Evolutionary conservation across 768 basidiomycete species (phyloP).

Genomic region (Rhodotorula sphaerocarpa): DNA sequence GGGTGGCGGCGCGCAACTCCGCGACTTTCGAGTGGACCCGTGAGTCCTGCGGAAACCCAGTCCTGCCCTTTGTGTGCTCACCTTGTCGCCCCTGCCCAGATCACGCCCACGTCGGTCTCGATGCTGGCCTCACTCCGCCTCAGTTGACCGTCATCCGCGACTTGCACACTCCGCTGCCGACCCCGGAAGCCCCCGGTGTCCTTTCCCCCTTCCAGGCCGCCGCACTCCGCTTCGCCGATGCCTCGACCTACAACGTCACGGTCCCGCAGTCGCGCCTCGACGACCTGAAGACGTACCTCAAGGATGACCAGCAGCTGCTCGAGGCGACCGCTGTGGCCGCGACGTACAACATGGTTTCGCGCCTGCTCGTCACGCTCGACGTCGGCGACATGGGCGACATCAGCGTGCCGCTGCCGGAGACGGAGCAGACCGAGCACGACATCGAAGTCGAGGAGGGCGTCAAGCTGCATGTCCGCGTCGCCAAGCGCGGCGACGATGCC

Average conservation of each 20-base stretch:
- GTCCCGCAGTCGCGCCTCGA: slow-evolving; percentile 48
- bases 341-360: slow-evolving; percentile 62
- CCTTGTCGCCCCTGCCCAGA: slow-evolving; percentile 6
- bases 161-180: slow-evolving; percentile 45
- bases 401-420: slow-evolving; percentile 34
- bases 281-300: slow-evolving; percentile 44
- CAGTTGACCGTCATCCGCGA: slow-evolving; percentile 57
- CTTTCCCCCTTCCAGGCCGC: slow-evolving; percentile 51
- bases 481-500: slow-evolving; percentile 25
- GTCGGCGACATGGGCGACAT: slow-evolving; percentile 50
- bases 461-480: slow-evolving; percentile 27
- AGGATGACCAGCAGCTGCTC: slow-evolving; percentile 46
- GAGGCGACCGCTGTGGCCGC: slow-evolving; percentile 50
- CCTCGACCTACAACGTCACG: slow-evolving; percentile 51
- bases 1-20: slow-evolving; percentile 41
- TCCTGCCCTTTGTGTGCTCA: not conserved
- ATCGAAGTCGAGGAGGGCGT: slow-evolving; percentile 33
- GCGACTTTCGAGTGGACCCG: slow-evolving; percentile 43
- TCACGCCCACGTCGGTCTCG: slow-evolving; percentile 46
- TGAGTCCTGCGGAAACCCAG: not conserved
- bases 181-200: slow-evolving; percentile 39
- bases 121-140: slow-evolving; percentile 50
- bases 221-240: slow-evolving; percentile 55
- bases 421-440: slow-evolving; percentile 26
- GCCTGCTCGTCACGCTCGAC: slow-evolving; percentile 58